Evolutionary conservation across 2,329 filamentous ascomycete species (phyloP).

Genomic region (Plectosphaerella sp.): DNA sequence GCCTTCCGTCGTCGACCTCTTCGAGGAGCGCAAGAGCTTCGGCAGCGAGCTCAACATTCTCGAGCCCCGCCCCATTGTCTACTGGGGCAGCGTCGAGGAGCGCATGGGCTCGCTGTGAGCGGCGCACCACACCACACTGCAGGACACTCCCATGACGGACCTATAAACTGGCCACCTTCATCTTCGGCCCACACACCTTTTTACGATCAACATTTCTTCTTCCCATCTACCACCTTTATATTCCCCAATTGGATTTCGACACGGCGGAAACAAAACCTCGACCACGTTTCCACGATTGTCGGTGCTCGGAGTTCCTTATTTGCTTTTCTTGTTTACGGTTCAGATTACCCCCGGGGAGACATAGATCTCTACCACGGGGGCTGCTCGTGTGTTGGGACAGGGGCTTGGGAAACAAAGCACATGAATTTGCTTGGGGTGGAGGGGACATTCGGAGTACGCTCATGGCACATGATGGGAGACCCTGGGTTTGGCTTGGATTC

Average conservation of each 20-base stretch:
- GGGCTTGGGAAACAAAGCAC: too few species aligned
- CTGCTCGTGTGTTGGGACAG: too few species aligned
- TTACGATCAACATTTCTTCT: not conserved
- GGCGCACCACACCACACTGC: too few species aligned
- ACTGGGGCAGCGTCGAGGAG: constrained; percentile 61
- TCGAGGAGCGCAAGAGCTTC: constrained; percentile 52
- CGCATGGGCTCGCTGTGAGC: constrained; percentile 41
- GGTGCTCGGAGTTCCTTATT: not conserved
- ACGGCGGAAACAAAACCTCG: not conserved
- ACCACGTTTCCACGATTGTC: not conserved
- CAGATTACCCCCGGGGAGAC: not conserved
- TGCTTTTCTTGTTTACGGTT: not conserved
- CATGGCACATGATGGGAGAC: too few species aligned
- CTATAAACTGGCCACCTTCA: not conserved
- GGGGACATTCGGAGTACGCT: too few species aligned
- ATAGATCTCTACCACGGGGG: too few species aligned
- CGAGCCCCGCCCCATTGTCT: constrained; percentile 58
- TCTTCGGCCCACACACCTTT: not conserved
- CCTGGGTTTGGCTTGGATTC: too few species aligned
- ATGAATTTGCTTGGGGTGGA: too few species aligned
- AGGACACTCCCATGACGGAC: too few species aligned
- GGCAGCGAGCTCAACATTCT: constrained; percentile 50
- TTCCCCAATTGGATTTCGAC: not conserved
- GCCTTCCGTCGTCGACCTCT: constrained; percentile 51
- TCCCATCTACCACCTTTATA: not conserved